A percentile compares a stretch with the other conserved stretches of the same genome.
Conservation (phyloP, 148 eudicot genomes). For the Fagopyrum tataricum region DNA sequence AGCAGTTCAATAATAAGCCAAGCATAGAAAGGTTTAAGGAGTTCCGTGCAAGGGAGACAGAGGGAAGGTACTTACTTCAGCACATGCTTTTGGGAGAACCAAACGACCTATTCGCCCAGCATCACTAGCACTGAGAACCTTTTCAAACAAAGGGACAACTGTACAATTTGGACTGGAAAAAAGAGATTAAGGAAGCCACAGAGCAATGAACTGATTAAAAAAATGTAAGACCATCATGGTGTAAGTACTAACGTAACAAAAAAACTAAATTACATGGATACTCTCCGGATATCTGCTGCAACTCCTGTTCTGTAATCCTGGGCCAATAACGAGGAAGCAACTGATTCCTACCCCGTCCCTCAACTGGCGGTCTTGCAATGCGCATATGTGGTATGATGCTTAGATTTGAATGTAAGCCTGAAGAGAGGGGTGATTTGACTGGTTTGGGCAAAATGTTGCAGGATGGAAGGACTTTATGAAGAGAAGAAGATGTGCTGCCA, state of each 20-base stretch:
- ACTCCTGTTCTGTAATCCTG: conserved; percentile 90
- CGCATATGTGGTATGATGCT: conserved; percentile 48
- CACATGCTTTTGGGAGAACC: conserved; percentile 99
- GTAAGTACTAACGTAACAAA: background rate
- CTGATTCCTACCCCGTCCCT: conserved; percentile 82
- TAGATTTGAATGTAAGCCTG: conserved; percentile 40
- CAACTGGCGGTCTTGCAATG: conserved; percentile 87
- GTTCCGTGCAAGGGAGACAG: background rate
- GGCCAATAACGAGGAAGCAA: conserved; percentile 99
- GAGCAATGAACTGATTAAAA: background rate
- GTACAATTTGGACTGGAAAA: conserved; percentile 75
- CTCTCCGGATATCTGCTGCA: conserved; percentile 98
- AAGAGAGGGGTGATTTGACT: conserved; percentile 37
- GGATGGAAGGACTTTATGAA: conserved; percentile 47
- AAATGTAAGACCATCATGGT: background rate
- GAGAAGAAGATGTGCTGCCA: conserved; percentile 34
- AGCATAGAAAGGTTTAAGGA: conserved; percentile 12
- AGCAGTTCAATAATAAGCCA: conserved; percentile 19
- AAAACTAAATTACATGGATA: conserved; percentile 45
- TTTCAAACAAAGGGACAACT: conserved; percentile 86
- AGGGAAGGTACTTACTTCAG: conserved; percentile 62
- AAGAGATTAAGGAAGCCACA: conserved; percentile 41
- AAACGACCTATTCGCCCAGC: conserved; percentile 98
- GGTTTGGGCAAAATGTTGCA: conserved; percentile 56
- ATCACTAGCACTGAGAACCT: conserved; percentile 98